Conservation (phyloP, 805 yeast species). For the Wickerhamomyces mucosus region DNA sequence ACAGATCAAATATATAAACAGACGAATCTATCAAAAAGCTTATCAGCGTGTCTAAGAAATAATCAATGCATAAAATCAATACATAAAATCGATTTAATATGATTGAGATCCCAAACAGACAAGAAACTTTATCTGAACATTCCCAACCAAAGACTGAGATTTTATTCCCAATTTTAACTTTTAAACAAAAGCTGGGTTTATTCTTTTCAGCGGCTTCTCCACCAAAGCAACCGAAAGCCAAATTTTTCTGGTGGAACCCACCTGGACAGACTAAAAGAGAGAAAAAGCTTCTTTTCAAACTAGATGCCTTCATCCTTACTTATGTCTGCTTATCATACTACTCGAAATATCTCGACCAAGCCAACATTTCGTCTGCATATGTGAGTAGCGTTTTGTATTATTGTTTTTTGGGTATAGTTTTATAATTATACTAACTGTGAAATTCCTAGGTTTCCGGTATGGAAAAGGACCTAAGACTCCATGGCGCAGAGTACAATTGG, state of each 20-base stretch:
- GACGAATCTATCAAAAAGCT: too few species aligned
- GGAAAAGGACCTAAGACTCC: conserved; percentile 37
- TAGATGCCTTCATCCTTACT: conserved; percentile 10
- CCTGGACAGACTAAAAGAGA: conserved; percentile 9
- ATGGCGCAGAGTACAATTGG: conserved; percentile 42
- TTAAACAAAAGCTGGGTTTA: conserved; percentile 7
- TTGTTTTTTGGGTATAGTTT: too few species aligned
- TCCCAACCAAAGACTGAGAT: too few species aligned
- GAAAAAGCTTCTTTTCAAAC: conserved; percentile 10
- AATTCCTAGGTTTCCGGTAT: conserved; percentile 56
- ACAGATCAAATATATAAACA: too few species aligned
- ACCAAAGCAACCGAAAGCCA: conserved; percentile 4
- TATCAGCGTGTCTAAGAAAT: too few species aligned
- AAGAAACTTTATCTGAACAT: too few species aligned
- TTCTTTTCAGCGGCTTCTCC: conserved; percentile 10
- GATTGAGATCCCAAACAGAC: too few species aligned
- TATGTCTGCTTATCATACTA: conserved; percentile 13
- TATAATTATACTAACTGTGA: too few species aligned
- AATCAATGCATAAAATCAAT: too few species aligned
- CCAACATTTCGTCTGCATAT: conserved; percentile 38
- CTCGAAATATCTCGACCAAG: conserved; percentile 9
- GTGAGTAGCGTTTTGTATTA: too few species aligned
- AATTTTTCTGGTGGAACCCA: conserved; percentile 15
- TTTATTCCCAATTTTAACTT: too few species aligned
- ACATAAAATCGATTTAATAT: too few species aligned